Conservation (phyloP, 192 early-diverging fungal species). For the Gonapodya sp. region DNA sequence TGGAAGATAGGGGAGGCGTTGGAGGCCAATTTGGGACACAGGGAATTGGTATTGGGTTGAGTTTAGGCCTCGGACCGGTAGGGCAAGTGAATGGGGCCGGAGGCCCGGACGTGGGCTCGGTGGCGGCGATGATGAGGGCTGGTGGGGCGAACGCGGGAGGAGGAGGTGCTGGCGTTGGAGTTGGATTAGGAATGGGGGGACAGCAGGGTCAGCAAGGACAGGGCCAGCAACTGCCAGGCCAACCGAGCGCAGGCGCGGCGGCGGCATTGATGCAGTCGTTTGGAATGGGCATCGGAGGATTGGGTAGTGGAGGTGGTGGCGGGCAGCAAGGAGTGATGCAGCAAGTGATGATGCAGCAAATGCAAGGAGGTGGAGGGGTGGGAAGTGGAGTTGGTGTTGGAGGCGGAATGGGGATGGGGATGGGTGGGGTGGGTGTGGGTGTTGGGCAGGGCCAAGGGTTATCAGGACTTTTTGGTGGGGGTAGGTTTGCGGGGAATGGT, state of each 20-base stretch:
- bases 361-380: background rate
- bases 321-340: background rate
- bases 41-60: background rate
- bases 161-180: background rate
- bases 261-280: background rate
- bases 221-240: too few relatives aligned
- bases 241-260: background rate
- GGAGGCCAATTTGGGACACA: background rate
- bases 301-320: too few relatives aligned
- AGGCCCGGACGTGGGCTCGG: background rate
- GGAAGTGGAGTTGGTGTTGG: background rate
- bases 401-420: background rate
- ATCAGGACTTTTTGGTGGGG: background rate
- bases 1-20: constrained; percentile 63
- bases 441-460: background rate
- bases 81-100: background rate
- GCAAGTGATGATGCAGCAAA: background rate
- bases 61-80: background rate
- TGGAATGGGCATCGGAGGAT: background rate
- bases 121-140: background rate
- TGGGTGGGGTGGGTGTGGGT: too few relatives aligned
- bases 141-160: background rate
- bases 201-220: background rate
- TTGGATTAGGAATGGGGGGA: background rate
- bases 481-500: background rate